Percentiles rank a stretch among this genome's conserved stretches.
These are phyloP conservation scores for Desmodesmus armatus DNA, from an alignment of 139 green algal species.

Conservation along the genomic window DNA sequence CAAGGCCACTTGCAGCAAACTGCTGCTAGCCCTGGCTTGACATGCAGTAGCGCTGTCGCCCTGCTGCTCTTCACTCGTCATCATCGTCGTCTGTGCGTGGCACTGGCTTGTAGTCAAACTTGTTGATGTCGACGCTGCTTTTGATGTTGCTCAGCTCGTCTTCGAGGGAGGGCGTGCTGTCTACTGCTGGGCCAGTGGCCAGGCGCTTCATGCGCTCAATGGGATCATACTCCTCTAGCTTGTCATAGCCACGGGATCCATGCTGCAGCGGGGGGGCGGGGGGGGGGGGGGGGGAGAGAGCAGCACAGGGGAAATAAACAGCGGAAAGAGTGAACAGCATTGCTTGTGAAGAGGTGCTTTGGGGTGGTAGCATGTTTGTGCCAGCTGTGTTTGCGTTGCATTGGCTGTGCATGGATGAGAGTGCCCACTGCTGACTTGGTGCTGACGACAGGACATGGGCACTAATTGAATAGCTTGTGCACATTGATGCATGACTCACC, in stretches of 20 bases:
- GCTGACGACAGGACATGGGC: too few relatives aligned
- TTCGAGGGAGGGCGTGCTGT: conserved; percentile 20
- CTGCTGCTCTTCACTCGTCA: background rate
- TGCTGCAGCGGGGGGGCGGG: background rate
- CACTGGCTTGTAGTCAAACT: conserved; percentile 47
- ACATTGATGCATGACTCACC: too few relatives aligned
- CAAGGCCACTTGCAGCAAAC: background rate
- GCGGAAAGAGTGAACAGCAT: background rate
- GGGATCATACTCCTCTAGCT: conserved; percentile 48
- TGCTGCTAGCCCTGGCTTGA: background rate
- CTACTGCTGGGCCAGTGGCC: conserved; percentile 29
- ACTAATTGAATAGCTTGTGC: too few relatives aligned
- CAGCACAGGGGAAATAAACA: background rate
- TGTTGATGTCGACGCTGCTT: conserved; percentile 5
- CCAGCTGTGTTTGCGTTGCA: too few relatives aligned
- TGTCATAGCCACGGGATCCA: conserved; percentile 37
- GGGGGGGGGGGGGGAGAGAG: background rate
- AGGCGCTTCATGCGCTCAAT: conserved; percentile 44
- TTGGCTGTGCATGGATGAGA: too few relatives aligned
- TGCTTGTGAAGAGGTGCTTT: too few relatives aligned
- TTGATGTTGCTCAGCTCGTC: conserved; percentile 39
- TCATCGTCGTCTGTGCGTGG: conserved; percentile 40
- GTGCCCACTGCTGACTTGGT: too few relatives aligned
- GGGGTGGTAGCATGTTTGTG: too few relatives aligned
- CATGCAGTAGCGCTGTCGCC: too few relatives aligned